Evolutionary conservation across 139 green algal genomes (phyloP), one percentile per base, ranked within the genome.

Genomic region (Auxenochlorella pyrenoidosa): DNA sequence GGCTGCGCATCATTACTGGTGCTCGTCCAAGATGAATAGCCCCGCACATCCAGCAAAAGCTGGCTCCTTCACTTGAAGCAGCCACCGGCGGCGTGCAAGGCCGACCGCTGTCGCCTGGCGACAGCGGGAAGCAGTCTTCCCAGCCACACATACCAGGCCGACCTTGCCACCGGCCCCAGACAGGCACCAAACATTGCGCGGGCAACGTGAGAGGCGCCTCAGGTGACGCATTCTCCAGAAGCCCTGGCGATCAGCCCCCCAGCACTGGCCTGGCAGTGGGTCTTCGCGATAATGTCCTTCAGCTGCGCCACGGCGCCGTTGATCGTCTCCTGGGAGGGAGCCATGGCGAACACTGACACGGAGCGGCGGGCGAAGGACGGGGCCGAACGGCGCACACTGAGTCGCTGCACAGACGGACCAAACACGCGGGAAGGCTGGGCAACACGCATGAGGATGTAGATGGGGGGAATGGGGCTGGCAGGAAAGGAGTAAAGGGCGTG

Each of bases 321-420:
- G n/a, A 86, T 68, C 41, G 82, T 79, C 5, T 70, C 24, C 43
- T 41, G 43, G 32, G 60, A 77, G 28, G 80, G 80, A 30, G 80
- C 80, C 80, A 85, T 85, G 60, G 60, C 63, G 30, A 41, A 34
- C 0, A 85, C 63, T 59, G 30, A 60, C 19, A 51, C 21, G 12
- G 58, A 72, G 30, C 43, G 44, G 43, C 75, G 44, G 43, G 68
- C 5, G 34, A 44, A 75, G 66, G 66, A 36, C 15, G n/a, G 68
- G n/a, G 22, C 13, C n/a, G 54, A 28, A 13, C 54, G 54, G 15
- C 54, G 54, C 3, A 22, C 68, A 43, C 38, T 22, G 66, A 73
- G 22, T 44, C 54, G 68, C 28, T 44, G 68, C n/a, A 41, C 32
- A 41, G 6, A 41, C 12, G 54, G 10, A 63, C 54, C 54, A 63